Percentiles rank a stretch among this genome's conserved stretches.
Conservation (phyloP, 2,329 filamentous ascomycete species). For the Apiospora kogelbergensis region DNA sequence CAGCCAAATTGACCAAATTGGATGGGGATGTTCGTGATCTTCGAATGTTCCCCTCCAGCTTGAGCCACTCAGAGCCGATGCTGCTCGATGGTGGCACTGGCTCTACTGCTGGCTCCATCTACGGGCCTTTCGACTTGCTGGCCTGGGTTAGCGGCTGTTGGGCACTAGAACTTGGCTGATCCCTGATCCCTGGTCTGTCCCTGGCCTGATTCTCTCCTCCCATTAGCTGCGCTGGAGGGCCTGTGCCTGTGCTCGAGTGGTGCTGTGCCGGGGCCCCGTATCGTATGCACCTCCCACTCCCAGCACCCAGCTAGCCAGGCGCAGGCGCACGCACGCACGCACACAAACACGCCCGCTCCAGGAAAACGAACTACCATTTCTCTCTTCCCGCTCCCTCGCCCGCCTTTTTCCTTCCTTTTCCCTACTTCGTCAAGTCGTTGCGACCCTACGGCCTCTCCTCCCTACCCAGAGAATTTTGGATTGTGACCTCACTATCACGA, state of each 20-base stretch:
- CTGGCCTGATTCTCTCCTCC: neutral
- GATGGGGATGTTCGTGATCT: neutral
- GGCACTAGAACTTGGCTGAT: neutral
- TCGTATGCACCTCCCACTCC: no score
- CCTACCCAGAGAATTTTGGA: neutral
- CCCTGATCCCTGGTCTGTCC: neutral
- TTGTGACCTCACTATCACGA: constrained; percentile 1
- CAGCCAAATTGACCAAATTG: constrained; percentile 5
- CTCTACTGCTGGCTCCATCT: no score
- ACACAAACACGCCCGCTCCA: neutral
- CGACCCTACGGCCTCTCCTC: constrained; percentile 5
- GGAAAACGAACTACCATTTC: constrained; percentile 2
- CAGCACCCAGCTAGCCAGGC: no score
- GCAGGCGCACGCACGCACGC: no score
- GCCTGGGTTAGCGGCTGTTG: neutral
- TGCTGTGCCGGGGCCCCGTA: neutral
- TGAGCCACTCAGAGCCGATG: constrained; percentile 1
- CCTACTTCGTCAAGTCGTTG: constrained; percentile 5
- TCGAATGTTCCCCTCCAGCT: neutral
- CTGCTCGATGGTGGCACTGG: neutral
- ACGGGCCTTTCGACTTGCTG: neutral
- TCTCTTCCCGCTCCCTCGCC: neutral
- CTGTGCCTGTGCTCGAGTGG: no score
- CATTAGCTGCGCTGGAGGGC: neutral
- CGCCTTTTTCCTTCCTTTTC: constrained; percentile 7